Evolutionary conservation across 352 stramenopile species (phyloP), one percentile per base, ranked within the genome.

Genomic region (Aphanomyces astaci): DNA sequence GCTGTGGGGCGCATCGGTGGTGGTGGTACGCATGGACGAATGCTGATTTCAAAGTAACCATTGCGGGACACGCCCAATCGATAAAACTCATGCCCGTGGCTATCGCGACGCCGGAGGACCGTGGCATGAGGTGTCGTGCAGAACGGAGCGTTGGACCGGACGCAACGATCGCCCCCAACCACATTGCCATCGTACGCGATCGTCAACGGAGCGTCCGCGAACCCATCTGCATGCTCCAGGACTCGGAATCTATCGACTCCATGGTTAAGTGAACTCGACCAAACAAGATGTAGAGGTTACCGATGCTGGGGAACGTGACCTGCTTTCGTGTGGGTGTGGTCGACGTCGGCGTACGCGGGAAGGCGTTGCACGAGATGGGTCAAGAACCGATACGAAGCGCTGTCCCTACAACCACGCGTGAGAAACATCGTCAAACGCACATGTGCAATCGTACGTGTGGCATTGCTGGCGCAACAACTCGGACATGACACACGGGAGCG

Each of bases 11-110:
- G n/a, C n/a, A n/a, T n/a, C n/a, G n/a, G n/a, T n/a, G n/a, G n/a
- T n/a, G 36, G 15, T 43, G 36, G 36, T 15, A 15, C 7, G 36
- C 36, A 43, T 15, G 36, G 36, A 43, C 36, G 36, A 33, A 94
- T 78, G 15, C 74, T 80, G 56, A 91, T 75, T 68, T 94, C 85
- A 67, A 89, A 94, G 64, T 94, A 94, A 13, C 76, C 81, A 56
- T 80, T 81, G 2, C 72, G 62, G 19, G 81, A 71, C 10, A 91
- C 62, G 4, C 82, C 82, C 3, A 94, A 65, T 10, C 76, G 52
- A 63, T 80, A 65, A 17, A 0, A 43, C 3, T 65, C 39, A 4
- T 28, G 3, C 1, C n/a, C 36, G 25, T 13, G 25, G 31, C 22
- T 4, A 10, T 27, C 15, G 36, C 54, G 54, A 7, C 22, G 22